Base-by-base conservation (phyloP, 1,139 yeast species). In the Diutina neorugosa region DNA sequence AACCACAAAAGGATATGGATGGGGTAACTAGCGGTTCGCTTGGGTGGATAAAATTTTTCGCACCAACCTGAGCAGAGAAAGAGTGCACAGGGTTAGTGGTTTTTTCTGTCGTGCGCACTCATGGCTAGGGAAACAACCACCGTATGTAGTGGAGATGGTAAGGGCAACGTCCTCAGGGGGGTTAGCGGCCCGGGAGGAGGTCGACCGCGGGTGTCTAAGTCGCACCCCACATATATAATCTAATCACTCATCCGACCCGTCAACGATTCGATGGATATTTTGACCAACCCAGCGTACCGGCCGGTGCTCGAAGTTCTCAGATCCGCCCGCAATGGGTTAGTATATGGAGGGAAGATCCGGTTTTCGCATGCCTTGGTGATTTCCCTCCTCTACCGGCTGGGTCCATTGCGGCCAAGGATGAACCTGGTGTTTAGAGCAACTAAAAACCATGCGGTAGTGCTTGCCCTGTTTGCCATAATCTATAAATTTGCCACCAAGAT, bases 351-450 rank as follows among this genome's bases (percentile, higher is more conserved):
- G 16, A 76, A 84, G 59, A 70, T 86, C 48, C 70, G 95, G 55
- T 85, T 86, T 63, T 78, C 86, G 52, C 95, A 86, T 66, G 84
- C 91, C 1, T 65, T 83, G 53, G 89, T 83, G 50, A 80, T 85
- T 67, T 82, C 78, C 56, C 67, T 78, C 53, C 72, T 77, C 51
- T 84, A 77, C 65, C 72, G 81, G 53, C 67, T 76, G 52, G 76
- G 76, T 1, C 79, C 81, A 1, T 53, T 77, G 44, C 62, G 65
- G 51, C 78, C 80, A 20, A 65, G 86, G 53, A 58, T 81, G 51
- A 60, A 64, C 41, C 78, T 77, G 52, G 76, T 85, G 27, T 58
- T 80, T 46, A 71, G 68, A 55, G 84, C 86, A 43, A 82, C 93
- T 12, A 69, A 70, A 54, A 79, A 78, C 55, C 95, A 86, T 63